phyloP scores from a whole-genome alignment of 2,329 filamentous ascomycete species.

The Botrytis aclada region DNA sequence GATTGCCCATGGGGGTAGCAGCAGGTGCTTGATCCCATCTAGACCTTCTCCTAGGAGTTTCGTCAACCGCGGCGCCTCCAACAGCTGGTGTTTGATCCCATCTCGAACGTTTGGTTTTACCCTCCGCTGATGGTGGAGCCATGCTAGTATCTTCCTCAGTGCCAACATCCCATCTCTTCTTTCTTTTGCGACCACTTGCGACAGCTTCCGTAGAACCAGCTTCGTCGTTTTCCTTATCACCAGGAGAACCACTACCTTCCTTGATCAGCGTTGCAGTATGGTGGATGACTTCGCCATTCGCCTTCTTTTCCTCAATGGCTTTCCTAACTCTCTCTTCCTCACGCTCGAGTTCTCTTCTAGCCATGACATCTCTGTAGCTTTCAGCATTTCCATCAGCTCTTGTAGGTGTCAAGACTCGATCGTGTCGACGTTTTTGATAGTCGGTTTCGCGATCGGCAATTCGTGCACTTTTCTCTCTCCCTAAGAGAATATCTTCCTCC shows the following conservation, averaged over 20 bases:
- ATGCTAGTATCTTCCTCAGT: conserved; percentile 55
- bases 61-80: conserved; percentile 48
- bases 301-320: conserved; percentile 69
- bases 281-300: conserved; percentile 57
- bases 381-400: conserved; percentile 78
- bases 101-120: conserved; percentile 66
- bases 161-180: conserved; percentile 89
- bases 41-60: conserved; percentile 70
- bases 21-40: conserved; percentile 90
- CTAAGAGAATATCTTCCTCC: conserved; percentile 85
- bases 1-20: conserved; percentile 70
- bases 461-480: conserved; percentile 81
- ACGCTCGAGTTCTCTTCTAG: conserved; percentile 81
- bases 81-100: conserved; percentile 81
- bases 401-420: conserved; percentile 81
- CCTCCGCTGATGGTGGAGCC: conserved; percentile 47
- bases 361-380: conserved; percentile 89
- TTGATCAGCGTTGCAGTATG: conserved; percentile 70
- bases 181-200: conserved; percentile 70
- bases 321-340: conserved; percentile 86
- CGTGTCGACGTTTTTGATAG: conserved; percentile 93
- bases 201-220: conserved; percentile 64
- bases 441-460: conserved; percentile 94
- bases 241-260: conserved; percentile 48
- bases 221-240: conserved; percentile 70